Base-by-base conservation (phyloP, 2,329 filamentous ascomycete genomes). In the Pseudocercospora macadamiae region DNA sequence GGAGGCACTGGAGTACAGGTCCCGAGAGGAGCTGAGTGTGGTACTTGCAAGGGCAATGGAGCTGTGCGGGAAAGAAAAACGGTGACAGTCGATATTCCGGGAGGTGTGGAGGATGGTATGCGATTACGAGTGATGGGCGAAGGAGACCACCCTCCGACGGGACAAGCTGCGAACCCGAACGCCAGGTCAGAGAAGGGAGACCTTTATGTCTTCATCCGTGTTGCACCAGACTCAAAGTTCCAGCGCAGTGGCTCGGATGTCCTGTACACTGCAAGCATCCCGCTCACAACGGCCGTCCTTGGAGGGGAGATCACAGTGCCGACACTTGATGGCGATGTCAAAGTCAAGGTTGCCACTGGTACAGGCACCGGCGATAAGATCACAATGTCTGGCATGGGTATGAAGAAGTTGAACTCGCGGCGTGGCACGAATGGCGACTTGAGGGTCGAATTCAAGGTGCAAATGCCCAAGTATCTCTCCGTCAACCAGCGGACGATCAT, bases 21-120 rank as follows among this genome's bases (percentile, higher is more conserved):
- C 30, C 92, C 95, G 2, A 86, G 84, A 66, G 91, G 91, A 44
- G 88, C 86, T 9, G 90, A 96, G 70, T 99, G 95, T 76, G 80
- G 82, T 58, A 83, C 86, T 0, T 99, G 95, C 74, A 79, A 82
- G 60, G 95, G 95, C 34, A 86, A 91, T 55, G 95, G 95, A 45
- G 93, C 96, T 14, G 84, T 91, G 32, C 84, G 91, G 67, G 91
- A 96, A 70, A 83, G 87, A 62, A 91, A 90, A 78, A 91, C 89
- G 0, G 87, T 99, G 51, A 89, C 85, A 25, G 84, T 99, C 42
- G 93, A 97, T 68, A 97, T 99, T 45, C 95, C 95, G 1, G 92
- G 90, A 19, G 95, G 95, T 64, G 92, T 99, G 28, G 95, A 97
- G 73, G 93, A 99, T 73, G 93, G 93, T 55, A 97, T 97, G 93